These are phyloP conservation scores for Fusarium sp. DNA, from an alignment of 2,329 filamentous ascomycete species.

Conservation along the genomic window DNA sequence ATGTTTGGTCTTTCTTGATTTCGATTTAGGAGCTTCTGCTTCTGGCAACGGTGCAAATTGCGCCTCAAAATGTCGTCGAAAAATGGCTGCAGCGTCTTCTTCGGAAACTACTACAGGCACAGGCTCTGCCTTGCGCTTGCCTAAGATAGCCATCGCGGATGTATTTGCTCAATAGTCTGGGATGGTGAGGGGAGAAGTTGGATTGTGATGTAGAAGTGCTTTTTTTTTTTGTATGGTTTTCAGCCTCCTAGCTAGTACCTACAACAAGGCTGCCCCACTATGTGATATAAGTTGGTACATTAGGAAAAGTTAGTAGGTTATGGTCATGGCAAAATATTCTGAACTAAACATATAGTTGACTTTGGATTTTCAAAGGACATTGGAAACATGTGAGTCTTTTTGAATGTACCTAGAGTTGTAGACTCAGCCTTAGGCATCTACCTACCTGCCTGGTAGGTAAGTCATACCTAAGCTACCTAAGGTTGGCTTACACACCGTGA, in stretches of 20 bases:
- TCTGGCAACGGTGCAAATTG: slow-evolving; percentile 80
- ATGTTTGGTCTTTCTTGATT: slow-evolving; percentile 47
- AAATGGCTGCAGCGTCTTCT: slow-evolving; percentile 76
- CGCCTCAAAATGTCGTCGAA: slow-evolving; percentile 88
- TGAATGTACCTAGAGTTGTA: background rate
- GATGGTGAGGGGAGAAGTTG: slow-evolving; percentile 6
- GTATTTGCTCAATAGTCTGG: background rate
- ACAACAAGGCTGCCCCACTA: slow-evolving; percentile 46
- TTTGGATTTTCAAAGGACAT: background rate
- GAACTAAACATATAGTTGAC: background rate
- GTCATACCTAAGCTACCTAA: too few species aligned
- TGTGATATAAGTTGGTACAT: too few species aligned
- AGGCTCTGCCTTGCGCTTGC: slow-evolving; percentile 61
- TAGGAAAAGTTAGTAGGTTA: background rate
- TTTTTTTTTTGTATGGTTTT: slow-evolving; percentile 2
- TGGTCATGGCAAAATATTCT: too few species aligned
- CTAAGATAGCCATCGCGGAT: slow-evolving; percentile 58
- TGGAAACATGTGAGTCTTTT: background rate
- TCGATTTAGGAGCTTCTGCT: slow-evolving; percentile 41
- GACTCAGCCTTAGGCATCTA: too few species aligned
- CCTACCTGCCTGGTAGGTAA: too few species aligned
- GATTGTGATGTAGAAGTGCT: background rate
- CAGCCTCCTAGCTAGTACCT: slow-evolving; percentile 41
- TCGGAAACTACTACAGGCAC: slow-evolving; percentile 49
- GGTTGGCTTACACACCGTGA: background rate